Percentiles rank a stretch among this genome's conserved stretches.
These are phyloP conservation scores for Mycena filopes DNA, from an alignment of 768 basidiomycete species.

Conservation along the genomic window DNA sequence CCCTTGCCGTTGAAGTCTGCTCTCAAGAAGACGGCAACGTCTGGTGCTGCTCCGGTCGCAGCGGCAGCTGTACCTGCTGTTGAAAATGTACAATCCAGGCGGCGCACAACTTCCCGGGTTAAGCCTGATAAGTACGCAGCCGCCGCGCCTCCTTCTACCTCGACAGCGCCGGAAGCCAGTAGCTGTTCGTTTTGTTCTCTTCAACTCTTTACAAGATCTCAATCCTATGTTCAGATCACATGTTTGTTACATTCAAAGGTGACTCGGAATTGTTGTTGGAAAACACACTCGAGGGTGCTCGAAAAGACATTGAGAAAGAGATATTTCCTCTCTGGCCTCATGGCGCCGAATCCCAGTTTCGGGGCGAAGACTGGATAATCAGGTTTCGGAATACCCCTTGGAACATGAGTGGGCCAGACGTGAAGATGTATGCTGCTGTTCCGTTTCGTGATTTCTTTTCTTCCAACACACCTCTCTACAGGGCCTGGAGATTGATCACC, in stretches of 20 bases:
- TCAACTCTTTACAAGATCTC: conserved; percentile 1
- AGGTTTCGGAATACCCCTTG: conserved; percentile 76
- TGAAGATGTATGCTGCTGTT: conserved; percentile 57
- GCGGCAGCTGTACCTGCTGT: conserved; percentile 31
- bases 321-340: conserved; percentile 75
- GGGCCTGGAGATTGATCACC: conserved; percentile 70
- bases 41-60: conserved; percentile 37
- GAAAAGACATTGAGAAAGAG: conserved; percentile 66
- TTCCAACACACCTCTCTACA: conserved; percentile 38
- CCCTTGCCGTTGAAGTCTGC: conserved; percentile 62
- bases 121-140: conserved; percentile 37
- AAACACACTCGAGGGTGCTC: conserved; percentile 57
- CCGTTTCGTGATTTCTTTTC: conserved; percentile 8
- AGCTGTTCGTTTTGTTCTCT: conserved; percentile 31
- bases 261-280: conserved; percentile 73
- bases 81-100: conserved; percentile 46
- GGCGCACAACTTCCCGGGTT: conserved; percentile 54
- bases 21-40: conserved; percentile 58
- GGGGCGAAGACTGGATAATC: conserved; percentile 65
- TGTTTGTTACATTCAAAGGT: conserved; percentile 76
- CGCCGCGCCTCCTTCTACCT: conserved; percentile 40
- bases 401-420: conserved; percentile 66
- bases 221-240: conserved; percentile 62
- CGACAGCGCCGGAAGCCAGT: not conserved
- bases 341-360: conserved; percentile 60